Base-by-base conservation (phyloP, 225 moss, liverwort and hornwort species). In the Marchantia polymorpha region DNA sequence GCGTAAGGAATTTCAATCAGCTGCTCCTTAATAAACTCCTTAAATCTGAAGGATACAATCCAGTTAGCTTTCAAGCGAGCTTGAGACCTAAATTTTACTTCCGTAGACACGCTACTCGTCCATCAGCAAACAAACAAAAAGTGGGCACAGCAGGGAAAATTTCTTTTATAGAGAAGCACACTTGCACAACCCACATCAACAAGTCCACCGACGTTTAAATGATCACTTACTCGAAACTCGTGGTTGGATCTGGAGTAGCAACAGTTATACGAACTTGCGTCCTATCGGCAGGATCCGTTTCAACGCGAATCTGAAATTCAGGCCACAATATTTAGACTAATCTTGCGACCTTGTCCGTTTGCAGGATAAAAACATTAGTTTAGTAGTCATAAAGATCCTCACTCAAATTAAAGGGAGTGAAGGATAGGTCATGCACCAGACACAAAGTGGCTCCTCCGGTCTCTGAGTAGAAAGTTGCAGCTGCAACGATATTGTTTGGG, bases 261-360 rank as follows among this genome's bases (percentile, higher is more conserved):
- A 91, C 96, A 64, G 96, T 96, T 74, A 96, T 82, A 76, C 96
- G 91, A 84, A 96, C 87, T 86, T 96, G 96, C 64, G 96, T 94
- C 87, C 94, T 90, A 81, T 96, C 96, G 59, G 94, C 92, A 25
- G 96, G 96, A 81, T 96, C 96, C 25, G 94, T 96, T 78, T 96
- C 96, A 86, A 96, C 91, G 52, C 96, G 96, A 64, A 96, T 79
- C 96, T 96, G 91, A 56, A 78, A 52, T 78, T 83, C 72, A 79
- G 27, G 4, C n/a, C 52, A 16, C 39, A n/a, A n/a, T n/a, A n/a
- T n/a, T n/a, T n/a, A n/a, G n/a, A n/a, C n/a, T n/a, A n/a, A n/a
- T n/a, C n/a, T n/a, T n/a, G n/a, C n/a, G n/a, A n/a, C n/a, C n/a
- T n/a, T n/a, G n/a, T n/a, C n/a, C n/a, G n/a, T n/a, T n/a, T n/a